Conservation (phyloP, 2,329 filamentous ascomycete genomes). For the Clonostachys rosea region DNA sequence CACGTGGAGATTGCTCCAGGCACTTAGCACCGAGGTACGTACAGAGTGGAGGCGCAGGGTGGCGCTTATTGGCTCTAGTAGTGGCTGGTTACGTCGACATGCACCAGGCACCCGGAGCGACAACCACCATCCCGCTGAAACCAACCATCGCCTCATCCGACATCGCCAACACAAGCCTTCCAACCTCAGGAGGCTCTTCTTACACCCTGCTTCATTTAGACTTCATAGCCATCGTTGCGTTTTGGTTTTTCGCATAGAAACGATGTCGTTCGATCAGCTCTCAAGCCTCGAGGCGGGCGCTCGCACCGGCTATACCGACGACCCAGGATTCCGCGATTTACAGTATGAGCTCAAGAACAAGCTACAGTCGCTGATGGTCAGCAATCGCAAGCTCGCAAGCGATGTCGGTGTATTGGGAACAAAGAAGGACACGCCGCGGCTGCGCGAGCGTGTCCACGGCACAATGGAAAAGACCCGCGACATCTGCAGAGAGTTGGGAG, state of each 20-base stretch:
- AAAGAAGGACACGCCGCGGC: constrained; percentile 83
- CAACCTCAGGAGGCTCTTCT: too few relatives aligned
- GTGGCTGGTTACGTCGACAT: neutral
- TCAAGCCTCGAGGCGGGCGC: constrained; percentile 77
- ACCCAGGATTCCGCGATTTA: constrained; percentile 84
- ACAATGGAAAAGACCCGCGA: constrained; percentile 81
- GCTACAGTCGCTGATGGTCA: constrained; percentile 83
- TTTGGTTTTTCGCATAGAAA: neutral
- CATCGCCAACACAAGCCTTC: too few relatives aligned
- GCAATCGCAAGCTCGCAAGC: constrained; percentile 78
- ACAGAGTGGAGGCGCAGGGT: too few relatives aligned
- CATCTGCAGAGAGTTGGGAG: constrained; percentile 86
- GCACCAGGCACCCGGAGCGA: too few relatives aligned
- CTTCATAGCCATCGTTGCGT: too few relatives aligned
- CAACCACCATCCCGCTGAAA: too few relatives aligned
- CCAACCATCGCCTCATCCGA: too few relatives aligned
- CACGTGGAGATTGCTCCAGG: too few relatives aligned
- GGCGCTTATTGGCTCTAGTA: too few relatives aligned
- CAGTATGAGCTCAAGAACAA: constrained; percentile 82
- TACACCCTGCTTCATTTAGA: too few relatives aligned
- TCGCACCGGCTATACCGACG: constrained; percentile 78
- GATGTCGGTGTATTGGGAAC: constrained; percentile 86
- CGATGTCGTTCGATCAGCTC: constrained; percentile 89
- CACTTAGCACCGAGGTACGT: too few relatives aligned
- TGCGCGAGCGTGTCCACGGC: constrained; percentile 85